A percentile compares a stretch with the other conserved stretches of the same genome.
Evolutionary conservation across 164 flowering plant species (phyloP).

Genomic region (Protea cynaroides): DNA sequence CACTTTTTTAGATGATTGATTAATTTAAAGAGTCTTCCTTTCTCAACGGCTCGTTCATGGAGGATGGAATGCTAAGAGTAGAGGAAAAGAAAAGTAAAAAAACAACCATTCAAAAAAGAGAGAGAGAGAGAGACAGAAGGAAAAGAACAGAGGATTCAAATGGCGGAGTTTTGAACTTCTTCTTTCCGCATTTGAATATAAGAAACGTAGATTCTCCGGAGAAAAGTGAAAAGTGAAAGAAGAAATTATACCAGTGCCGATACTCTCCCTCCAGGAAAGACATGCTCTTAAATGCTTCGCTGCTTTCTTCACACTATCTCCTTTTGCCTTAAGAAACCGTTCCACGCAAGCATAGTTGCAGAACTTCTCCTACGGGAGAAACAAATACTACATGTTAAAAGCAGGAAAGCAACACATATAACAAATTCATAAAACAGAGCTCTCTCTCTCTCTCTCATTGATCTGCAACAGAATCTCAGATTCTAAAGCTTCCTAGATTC

Average conservation of each 20-base stretch:
- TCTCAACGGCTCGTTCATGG: slow-evolving; percentile 22
- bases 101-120: not conserved
- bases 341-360: slow-evolving; percentile 74
- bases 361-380: slow-evolving; percentile 74
- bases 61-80: slow-evolving; percentile 32
- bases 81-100: slow-evolving; percentile 7
- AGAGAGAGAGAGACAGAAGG: slow-evolving; percentile 11
- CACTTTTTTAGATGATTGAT: not conserved
- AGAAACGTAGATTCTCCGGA: not conserved
- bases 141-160: not conserved
- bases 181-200: slow-evolving; percentile 10
- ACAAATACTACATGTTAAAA: not conserved
- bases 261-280: slow-evolving; percentile 83
- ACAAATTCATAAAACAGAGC: not conserved
- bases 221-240: slow-evolving; percentile 1
- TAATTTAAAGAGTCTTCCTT: slow-evolving; percentile 10
- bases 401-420: not conserved
- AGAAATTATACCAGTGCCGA: slow-evolving; percentile 56
- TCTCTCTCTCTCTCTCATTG: not conserved
- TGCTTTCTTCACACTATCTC: slow-evolving; percentile 89
- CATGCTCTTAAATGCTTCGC: slow-evolving; percentile 79
- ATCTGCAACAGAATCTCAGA: not conserved
- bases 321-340: slow-evolving; percentile 77
- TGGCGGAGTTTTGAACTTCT: not conserved
- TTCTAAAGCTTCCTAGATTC: not conserved